Percentiles rank a stretch among this genome's conserved stretches.
Conservation (phyloP, 345 rosid genomes). For the Odontarrhena argentea region DNA sequence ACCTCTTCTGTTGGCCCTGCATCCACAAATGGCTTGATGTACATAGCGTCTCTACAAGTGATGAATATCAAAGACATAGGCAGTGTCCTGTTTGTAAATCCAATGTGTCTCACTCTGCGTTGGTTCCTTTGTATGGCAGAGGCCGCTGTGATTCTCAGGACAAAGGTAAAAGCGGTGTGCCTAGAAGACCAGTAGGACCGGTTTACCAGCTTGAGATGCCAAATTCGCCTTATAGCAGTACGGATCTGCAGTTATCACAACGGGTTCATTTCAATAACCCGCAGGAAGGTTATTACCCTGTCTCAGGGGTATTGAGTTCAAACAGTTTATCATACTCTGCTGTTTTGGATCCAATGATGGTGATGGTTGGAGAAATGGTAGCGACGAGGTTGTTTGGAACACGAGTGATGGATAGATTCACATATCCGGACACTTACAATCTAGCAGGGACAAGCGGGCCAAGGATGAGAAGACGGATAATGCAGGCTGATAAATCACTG, state of each 20-base stretch:
- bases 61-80: conserved; percentile 45
- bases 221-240: conserved; percentile 22
- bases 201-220: conserved; percentile 40
- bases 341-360: conserved; percentile 50
- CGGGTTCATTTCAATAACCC: conserved; percentile 40
- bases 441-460: conserved; percentile 54
- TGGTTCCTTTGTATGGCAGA: conserved; percentile 84
- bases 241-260: conserved; percentile 35
- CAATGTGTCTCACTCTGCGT: conserved; percentile 59
- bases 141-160: conserved; percentile 45
- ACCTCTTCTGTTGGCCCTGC: conserved; percentile 96
- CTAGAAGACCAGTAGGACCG: conserved; percentile 57
- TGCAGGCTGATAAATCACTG: conserved; percentile 73
- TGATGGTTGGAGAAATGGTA: conserved; percentile 74
- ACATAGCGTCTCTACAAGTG: conserved; percentile 41
- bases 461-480: conserved; percentile 68
- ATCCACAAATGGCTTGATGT: conserved; percentile 85
- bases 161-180: conserved; percentile 39
- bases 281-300: conserved; percentile 42
- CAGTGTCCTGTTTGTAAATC: conserved; percentile 97
- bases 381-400: conserved; percentile 63
- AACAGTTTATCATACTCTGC: conserved; percentile 45
- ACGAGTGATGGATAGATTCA: conserved; percentile 47
- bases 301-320: conserved; percentile 45
- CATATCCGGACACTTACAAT: conserved; percentile 58